Percentiles rank a stretch among this genome's conserved stretches.
phyloP scores from a whole-genome alignment of 2,329 filamentous ascomycete species.

The Sarocladiaceae sp. region DNA sequence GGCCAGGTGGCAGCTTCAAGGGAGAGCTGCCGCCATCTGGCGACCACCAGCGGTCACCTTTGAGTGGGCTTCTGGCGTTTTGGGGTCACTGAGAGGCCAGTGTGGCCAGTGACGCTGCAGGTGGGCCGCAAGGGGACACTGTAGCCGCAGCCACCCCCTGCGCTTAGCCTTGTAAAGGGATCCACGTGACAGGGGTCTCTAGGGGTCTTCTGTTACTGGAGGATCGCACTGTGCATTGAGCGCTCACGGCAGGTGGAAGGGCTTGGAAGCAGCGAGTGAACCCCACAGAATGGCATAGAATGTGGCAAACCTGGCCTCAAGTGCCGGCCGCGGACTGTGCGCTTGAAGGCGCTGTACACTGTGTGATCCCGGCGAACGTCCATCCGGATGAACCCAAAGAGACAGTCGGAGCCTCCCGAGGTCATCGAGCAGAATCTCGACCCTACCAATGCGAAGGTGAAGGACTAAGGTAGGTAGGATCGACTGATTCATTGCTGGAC shows the following conservation, averaged over 20 bases:
- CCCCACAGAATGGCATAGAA: slow-evolving; percentile 3
- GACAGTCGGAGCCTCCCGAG: background rate
- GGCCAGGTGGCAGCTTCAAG: slow-evolving; percentile 20
- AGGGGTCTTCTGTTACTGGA: too few species aligned
- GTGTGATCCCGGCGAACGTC: background rate
- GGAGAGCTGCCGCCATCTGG: slow-evolving; percentile 7
- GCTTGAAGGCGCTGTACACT: background rate
- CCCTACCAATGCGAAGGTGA: too few species aligned
- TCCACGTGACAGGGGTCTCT: slow-evolving; percentile 9
- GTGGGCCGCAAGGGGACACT: too few species aligned
- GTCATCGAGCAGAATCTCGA: too few species aligned
- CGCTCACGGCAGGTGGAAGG: background rate
- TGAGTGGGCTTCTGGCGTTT: background rate
- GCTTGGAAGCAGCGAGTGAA: background rate
- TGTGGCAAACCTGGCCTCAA: slow-evolving; percentile 8
- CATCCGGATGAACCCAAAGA: slow-evolving; percentile 5
- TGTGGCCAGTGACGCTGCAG: slow-evolving; percentile 6
- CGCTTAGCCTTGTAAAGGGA: slow-evolving; percentile 7
- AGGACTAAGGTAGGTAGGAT: too few species aligned
- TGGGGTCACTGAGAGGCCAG: slow-evolving; percentile 1
- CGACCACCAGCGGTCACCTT: slow-evolving; percentile 4
- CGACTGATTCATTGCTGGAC: too few species aligned
- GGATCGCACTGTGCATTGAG: background rate
- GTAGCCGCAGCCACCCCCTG: slow-evolving; percentile 5
- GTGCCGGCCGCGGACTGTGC: slow-evolving; percentile 1